Evolutionary conservation across 73 alveolate genomes (phyloP).

Genomic region (Tetrahymena borealis): DNA sequence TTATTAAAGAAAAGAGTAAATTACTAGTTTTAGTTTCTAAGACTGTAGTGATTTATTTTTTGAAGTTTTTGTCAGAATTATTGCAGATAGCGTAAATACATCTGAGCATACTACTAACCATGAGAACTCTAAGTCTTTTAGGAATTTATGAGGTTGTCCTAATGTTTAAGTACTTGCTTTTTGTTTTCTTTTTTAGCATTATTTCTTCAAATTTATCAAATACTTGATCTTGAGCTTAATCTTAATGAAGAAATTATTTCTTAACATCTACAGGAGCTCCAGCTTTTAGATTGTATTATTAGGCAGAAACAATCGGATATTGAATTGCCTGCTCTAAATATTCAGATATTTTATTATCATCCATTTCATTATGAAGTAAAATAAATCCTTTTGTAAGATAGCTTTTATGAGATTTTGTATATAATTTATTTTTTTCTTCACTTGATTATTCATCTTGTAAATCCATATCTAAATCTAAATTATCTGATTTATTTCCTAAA

Average conservation of each 20-base stretch:
- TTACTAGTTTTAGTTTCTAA: conserved; percentile 65
- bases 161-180: not conserved
- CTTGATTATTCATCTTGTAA: not conserved
- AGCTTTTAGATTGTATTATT: not conserved
- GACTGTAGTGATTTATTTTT: conserved; percentile 16
- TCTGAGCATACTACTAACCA: not conserved
- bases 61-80: not conserved
- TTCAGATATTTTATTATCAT: not conserved
- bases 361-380: not conserved
- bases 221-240: not conserved
- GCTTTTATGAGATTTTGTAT: not conserved
- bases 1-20: conserved; percentile 50
- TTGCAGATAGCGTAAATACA: not conserved
- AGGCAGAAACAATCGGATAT: not conserved
- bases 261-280: not conserved
- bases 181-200: not conserved
- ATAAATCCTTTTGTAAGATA: not conserved
- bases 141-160: not conserved
- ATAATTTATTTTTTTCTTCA: not conserved
- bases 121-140: not conserved
- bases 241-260: not conserved
- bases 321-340: not conserved
- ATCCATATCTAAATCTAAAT: not conserved
- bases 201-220: not conserved
- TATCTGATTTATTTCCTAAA: not conserved